Evolutionary conservation across 177 flowering plant species (phyloP).

Genomic region (Telopea speciosissima): DNA sequence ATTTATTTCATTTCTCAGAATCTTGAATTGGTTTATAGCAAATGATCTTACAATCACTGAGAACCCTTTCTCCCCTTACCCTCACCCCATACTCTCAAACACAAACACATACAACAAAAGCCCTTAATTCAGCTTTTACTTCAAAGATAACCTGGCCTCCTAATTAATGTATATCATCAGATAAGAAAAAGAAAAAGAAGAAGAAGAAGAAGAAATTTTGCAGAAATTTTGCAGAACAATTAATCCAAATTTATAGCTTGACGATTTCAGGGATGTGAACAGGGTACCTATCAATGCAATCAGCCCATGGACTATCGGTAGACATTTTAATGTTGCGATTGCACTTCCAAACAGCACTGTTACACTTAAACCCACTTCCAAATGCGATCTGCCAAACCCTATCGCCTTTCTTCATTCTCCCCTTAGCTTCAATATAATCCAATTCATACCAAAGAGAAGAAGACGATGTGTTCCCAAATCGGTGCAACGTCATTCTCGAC

Average conservation of each 20-base stretch:
- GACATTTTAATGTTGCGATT: constrained; percentile 18
- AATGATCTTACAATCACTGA: no score
- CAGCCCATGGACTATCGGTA: constrained; percentile 33
- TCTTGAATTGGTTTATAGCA: no score
- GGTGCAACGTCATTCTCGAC: constrained; percentile 39
- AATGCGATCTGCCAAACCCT: constrained; percentile 36
- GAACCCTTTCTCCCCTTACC: no score
- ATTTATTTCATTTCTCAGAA: no score
- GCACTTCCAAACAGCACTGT: constrained; percentile 42
- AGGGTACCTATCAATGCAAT: constrained; percentile 32
- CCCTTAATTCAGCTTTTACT: no score
- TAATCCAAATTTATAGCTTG: background rate
- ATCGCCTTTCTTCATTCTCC: constrained; percentile 36
- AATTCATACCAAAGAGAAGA: constrained; percentile 43
- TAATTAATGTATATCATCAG: no score
- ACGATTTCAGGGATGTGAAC: constrained; percentile 10
- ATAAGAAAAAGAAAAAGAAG: no score
- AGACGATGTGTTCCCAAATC: constrained; percentile 42
- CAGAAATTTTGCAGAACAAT: no score
- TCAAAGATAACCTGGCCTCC: no score
- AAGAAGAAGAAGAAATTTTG: no score
- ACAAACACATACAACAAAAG: no score
- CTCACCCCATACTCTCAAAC: no score
- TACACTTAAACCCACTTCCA: constrained; percentile 40
- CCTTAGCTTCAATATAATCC: constrained; percentile 38